Evolutionary conservation across 495 filamentous ascomycete genomes (phyloP), one percentile per base, ranked within the genome.

Genomic region (Penicillium bialowiezense): DNA sequence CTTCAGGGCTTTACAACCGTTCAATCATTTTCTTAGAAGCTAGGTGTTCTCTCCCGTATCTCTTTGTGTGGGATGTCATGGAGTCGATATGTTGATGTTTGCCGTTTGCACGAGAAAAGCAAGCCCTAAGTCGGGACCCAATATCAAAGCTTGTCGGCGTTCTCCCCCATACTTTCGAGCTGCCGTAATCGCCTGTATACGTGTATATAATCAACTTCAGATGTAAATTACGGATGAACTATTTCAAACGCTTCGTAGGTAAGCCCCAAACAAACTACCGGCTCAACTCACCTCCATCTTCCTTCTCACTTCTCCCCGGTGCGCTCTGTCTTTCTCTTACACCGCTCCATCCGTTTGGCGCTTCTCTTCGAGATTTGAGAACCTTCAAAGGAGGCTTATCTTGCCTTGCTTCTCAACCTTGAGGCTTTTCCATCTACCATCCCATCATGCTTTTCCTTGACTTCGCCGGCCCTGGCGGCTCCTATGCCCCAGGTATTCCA

Each of bases 331-430:
- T 12, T 7, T 32, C 12, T 3, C 29, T 39, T 26, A 39, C 45
- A 38, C 45, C 18, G 17, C 19, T 32, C 37, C 35, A 17, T 39
- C 26, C 35, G n/a, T 40, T 40, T 48, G 26, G 14, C n/a, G 36
- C 17, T 14, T n/a, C n/a, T n/a, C n/a, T n/a, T 3, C 13, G 6
- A 14, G 13, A 5, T 24, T 17, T n/a, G 23, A 23, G 3, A 15
- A 17, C 26, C 32, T 20, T 5, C 5, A 28, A 9, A n/a, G n/a
- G n/a, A n/a, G n/a, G n/a, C n/a, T n/a, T n/a, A n/a, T n/a, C n/a
- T n/a, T 28, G 24, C 4, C 24, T 28, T 28, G 10, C 5, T 3
- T 32, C 29, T 32, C 5, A 10, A 32, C 29, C 12, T 32, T 3
- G 29, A 8, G 24, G 10, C 3, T 20, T 20, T 7, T 20, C 13